Conservation (phyloP, 23 red algal genomes). For the Gracilaria domingensis region DNA sequence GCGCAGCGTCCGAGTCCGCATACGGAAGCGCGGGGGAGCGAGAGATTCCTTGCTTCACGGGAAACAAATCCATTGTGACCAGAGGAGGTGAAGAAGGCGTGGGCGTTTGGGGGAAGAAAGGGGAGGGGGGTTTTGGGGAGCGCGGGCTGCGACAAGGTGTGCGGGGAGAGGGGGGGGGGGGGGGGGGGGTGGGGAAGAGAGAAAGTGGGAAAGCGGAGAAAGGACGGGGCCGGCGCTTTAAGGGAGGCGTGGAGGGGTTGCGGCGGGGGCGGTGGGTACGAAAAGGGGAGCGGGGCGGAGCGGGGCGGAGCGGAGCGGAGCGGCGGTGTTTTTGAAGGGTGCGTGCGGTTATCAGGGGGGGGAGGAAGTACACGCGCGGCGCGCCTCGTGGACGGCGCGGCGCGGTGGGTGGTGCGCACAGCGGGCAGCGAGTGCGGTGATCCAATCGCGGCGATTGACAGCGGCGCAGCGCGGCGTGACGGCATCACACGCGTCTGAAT, state of each 20-base stretch:
- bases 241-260: background rate
- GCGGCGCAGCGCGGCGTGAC: slow-evolving; percentile 12
- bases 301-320: background rate
- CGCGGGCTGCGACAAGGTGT: too few species aligned
- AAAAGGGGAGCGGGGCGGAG: background rate
- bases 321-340: background rate
- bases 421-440: slow-evolving; percentile 18
- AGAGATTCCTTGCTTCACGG: slow-evolving; percentile 2
- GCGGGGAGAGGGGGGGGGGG: background rate
- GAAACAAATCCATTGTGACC: slow-evolving; percentile 5
- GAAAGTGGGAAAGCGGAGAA: background rate
- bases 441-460: slow-evolving; percentile 24
- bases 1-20: slow-evolving; percentile 13
- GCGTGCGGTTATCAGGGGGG: background rate
- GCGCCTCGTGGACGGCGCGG: slow-evolving; percentile 1
- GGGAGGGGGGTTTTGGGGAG: background rate
- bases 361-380: background rate
- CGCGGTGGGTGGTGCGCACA: background rate
- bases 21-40: background rate
- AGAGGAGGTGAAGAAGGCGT: background rate
- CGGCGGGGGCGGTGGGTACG: background rate
- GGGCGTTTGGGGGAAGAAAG: background rate
- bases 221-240: background rate
- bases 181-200: background rate
- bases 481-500: slow-evolving; percentile 9